These are phyloP conservation scores for Saccharomyces hybrid DNA, from an alignment of 1,139 yeast species.

Conservation along the genomic window DNA sequence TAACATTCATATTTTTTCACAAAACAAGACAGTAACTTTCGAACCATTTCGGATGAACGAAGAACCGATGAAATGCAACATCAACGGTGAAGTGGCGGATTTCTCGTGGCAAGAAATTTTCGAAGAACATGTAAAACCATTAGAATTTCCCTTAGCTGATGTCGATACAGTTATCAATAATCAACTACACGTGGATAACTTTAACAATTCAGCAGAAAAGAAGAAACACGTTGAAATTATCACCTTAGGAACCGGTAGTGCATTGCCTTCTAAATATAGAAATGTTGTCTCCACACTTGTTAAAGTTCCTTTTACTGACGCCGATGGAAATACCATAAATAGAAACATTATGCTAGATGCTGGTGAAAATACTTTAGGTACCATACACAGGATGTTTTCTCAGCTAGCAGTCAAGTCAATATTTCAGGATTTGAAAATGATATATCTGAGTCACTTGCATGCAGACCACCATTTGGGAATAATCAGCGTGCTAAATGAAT, in stretches of 20 bases:
- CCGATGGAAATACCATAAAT: constrained; percentile 31
- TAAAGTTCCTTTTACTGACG: constrained; percentile 48
- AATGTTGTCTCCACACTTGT: constrained; percentile 77
- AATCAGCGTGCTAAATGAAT: constrained; percentile 56
- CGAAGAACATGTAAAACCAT: constrained; percentile 38
- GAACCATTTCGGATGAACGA: constrained; percentile 21
- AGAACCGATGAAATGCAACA: constrained; percentile 7
- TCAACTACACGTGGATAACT: constrained; percentile 21
- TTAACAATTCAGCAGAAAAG: constrained; percentile 16
- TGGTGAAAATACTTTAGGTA: constrained; percentile 87
- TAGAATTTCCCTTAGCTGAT: constrained; percentile 17
- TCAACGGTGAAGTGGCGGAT: constrained; percentile 7
- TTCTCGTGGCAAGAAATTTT: constrained; percentile 39
- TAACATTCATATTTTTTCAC: constrained; percentile 24
- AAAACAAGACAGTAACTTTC: constrained; percentile 15
- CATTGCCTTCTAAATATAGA: constrained; percentile 76
- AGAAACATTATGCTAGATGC: constrained; percentile 67
- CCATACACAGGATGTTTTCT: constrained; percentile 58
- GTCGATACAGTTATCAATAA: constrained; percentile 13
- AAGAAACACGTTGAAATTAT: constrained; percentile 57
- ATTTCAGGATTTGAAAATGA: constrained; percentile 51
- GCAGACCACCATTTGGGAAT: constrained; percentile 96
- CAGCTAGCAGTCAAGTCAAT: constrained; percentile 33
- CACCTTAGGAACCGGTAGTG: constrained; percentile 91
- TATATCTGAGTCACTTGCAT: constrained; percentile 84